Evolutionary conservation across 352 stramenopile species (phyloP), one percentile per base, ranked within the genome.

Genomic region (Phytophthora ramorum): DNA sequence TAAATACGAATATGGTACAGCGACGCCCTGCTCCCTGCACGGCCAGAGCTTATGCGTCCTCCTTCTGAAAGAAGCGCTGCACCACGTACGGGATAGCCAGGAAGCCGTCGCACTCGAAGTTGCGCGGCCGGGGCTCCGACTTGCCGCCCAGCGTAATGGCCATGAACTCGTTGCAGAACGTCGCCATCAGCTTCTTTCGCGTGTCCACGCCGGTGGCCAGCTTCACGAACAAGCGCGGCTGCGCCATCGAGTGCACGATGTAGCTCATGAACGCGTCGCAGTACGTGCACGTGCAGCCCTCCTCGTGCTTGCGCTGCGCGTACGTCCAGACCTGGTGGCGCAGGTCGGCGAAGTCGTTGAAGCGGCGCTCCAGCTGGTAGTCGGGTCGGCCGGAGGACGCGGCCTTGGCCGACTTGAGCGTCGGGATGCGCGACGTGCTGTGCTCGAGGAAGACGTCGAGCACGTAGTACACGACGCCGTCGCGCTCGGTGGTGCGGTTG

Each of bases 391-490:
- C 62, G 20, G 44, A 75, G 20, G 57, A 35, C 7, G 52, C 30
- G 14, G 45, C 45, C 49, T 83, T 62, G 43, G 49, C 20, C 26
- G 44, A 68, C 70, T 84, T 79, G 65, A 80, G 78, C 16, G 76
- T 85, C 44, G 78, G 83, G 49, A 91, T 87, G 43, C 81, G 80
- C 28, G 66, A 86, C 59, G 80, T 76, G 30, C 66, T 66, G 55
- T 79, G 75, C 63, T 90, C 56, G 7, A 90, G 62, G 74, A 76
- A 92, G 19, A 92, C 71, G 44, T 92, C 74, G 9, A 89, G 43
- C 5, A 79, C 57, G 56, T 88, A 88, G 59, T 75, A 87, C 1
- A 68, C 62, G 44, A 89, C 77, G 13, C 77, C 73, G 5, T 73
- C 68, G 24, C 79, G 77, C 50, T 78, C 59, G 17, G 50, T 63